A percentile compares a stretch with the other conserved stretches of the same genome.
phyloP scores from a whole-genome alignment of 805 yeast species.

The Starmerella riodocensis region DNA sequence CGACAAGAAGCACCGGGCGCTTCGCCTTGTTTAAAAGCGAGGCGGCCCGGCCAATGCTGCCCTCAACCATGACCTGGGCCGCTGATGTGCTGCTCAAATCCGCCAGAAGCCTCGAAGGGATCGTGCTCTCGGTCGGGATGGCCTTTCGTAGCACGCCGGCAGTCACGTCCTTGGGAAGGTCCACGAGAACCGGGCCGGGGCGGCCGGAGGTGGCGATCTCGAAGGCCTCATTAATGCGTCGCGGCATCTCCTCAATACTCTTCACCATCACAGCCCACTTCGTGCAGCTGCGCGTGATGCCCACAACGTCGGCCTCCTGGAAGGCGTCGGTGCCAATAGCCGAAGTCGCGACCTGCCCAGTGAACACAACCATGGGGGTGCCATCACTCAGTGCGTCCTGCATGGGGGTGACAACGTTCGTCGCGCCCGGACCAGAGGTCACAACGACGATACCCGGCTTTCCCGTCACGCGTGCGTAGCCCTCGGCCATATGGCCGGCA shows the following conservation, averaged over 20 bases:
- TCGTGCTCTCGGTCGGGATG: slow-evolving; percentile 77
- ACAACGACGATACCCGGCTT: slow-evolving; percentile 96
- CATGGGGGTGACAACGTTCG: slow-evolving; percentile 96
- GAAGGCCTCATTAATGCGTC: slow-evolving; percentile 93
- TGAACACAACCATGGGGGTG: slow-evolving; percentile 88
- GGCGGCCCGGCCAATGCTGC: slow-evolving; percentile 66
- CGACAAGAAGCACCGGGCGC: slow-evolving; percentile 79
- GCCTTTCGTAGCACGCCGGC: slow-evolving; percentile 77
- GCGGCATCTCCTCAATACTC: slow-evolving; percentile 83
- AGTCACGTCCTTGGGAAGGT: slow-evolving; percentile 95
- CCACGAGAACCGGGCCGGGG: slow-evolving; percentile 97
- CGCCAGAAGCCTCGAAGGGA: slow-evolving; percentile 45
- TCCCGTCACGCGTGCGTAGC: slow-evolving; percentile 90
- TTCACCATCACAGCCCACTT: slow-evolving; percentile 99
- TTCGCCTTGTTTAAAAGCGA: slow-evolving; percentile 66
- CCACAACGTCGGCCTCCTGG: slow-evolving; percentile 97
- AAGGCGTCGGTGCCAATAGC: slow-evolving; percentile 98
- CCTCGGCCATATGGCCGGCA: slow-evolving; percentile 99
- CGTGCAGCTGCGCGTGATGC: slow-evolving; percentile 93
- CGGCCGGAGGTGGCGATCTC: slow-evolving; percentile 93
- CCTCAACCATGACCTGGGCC: slow-evolving; percentile 53
- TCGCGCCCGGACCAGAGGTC: slow-evolving; percentile 99
- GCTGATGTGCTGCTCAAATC: slow-evolving; percentile 58
- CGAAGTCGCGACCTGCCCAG: slow-evolving; percentile 93
- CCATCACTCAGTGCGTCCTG: slow-evolving; percentile 97